Evolutionary conservation across 2,329 filamentous ascomycete species (phyloP).

Genomic region (Fusarium sp.): DNA sequence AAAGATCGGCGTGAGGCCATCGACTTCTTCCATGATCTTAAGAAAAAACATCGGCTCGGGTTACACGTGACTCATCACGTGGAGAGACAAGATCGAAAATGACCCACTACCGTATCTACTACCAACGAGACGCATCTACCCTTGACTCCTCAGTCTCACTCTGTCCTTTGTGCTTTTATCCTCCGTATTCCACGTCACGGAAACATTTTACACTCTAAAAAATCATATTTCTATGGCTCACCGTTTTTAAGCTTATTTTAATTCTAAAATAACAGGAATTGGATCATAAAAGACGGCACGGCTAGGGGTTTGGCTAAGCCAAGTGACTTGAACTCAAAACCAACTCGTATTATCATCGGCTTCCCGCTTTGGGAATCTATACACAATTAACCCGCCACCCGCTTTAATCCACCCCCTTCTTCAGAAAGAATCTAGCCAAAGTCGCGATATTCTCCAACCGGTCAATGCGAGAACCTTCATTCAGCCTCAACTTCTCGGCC

Average conservation of each 20-base stretch:
- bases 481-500: background rate
- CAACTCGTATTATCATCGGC: background rate
- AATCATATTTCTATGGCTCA: background rate
- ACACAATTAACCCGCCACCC: background rate
- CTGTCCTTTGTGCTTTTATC: background rate
- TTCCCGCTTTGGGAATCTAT: background rate
- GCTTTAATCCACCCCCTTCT: background rate
- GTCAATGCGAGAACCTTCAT: constrained; percentile 4
- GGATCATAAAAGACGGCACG: background rate
- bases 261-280: background rate
- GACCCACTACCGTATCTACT: background rate
- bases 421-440: constrained; percentile 5
- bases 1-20: background rate
- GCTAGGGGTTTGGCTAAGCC: background rate
- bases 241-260: background rate
- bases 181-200: background rate
- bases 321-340: background rate
- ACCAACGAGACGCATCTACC: background rate
- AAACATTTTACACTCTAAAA: background rate
- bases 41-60: background rate
- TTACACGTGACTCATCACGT: background rate
- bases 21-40: background rate
- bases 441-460: constrained; percentile 6
- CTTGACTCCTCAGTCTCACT: background rate
- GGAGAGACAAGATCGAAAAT: background rate